Base-by-base conservation (phyloP, 2,329 filamentous ascomycete species). In the Thyridium curvatum region DNA sequence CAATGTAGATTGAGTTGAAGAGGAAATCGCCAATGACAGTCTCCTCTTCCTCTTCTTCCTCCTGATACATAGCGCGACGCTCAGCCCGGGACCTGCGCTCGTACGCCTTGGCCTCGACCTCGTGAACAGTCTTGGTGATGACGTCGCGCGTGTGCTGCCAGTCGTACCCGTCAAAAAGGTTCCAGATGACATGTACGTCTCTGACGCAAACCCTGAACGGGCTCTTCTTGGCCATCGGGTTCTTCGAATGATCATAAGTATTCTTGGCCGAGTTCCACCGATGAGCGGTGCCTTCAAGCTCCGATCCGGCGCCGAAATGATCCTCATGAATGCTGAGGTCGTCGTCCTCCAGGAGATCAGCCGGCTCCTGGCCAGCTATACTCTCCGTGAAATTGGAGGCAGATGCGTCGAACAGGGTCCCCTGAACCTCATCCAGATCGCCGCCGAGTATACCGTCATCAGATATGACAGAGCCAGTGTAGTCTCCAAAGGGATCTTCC, bases 1-100 rank as follows among this genome's bases (percentile, higher is more conserved):
- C 89, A 51, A 98, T 96, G 65, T 96, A 98, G 39, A 98, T 95
- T 0, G 93, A 98, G 58, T 98, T 97, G 72, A 98, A 98, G 13
- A 98, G 71, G 50, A 94, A 94, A 57, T 98, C 94, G 6, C 88
- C 89, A 60, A 97, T 94, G 6, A 85, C 86, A 12, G 81, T 86
- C 59, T 90, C 86, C 32, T 90, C 84, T 35, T 94, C 84, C 35
- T 94, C 75, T 17, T 91, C 81, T 29, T 81, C 82, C 38, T 82
- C 84, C 52, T 60, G 77, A 39, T 74, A 69, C 8, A 73, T 66
- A 38, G 74, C 69, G 43, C 76, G 66, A 38, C 78, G 77, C 6
- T 74, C 71, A 33, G 67, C 61, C 32, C 76, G 71, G 17, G 77
- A 68, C 42, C 80, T 77, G 40, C 84, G 80, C 56, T 96, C 86